Evolutionary conservation across 1,284 basidiomycete genomes (phyloP), one percentile per base, ranked within the genome.

Genomic region (Porodaedalea pini): DNA sequence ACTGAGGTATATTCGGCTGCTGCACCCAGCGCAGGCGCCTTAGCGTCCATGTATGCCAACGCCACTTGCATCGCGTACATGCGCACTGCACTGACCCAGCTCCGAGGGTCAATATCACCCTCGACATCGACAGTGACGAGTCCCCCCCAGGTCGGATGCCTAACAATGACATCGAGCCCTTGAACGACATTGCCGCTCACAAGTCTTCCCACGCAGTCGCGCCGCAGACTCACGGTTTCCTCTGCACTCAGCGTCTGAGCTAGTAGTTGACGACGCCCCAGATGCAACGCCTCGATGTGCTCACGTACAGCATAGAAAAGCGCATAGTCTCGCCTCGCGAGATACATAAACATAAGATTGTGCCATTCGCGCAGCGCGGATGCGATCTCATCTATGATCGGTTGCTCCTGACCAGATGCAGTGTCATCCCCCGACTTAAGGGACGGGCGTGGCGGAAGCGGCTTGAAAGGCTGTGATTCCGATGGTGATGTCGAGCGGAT

Each of bases 311-410:
- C 78, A 63, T 89, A 84, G 73, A 98, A 97, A 17, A 96, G 82
- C 41, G 82, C 82, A 75, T 99, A 99, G 67, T 98, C 91, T 57
- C 94, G 83, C 51, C 84, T 79, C 2, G 88, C 86, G 25, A 99
- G 86, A 71, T 98, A 95, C 56, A 88, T 86, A 67, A 94, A 95
- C 79, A 98, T 88, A 29, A 96, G 80, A 27, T 84, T 83, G 67
- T 94, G 90, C 94, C 95, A 98, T 80, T 98, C 96, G 36, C 95
- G 85, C 41, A 98, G 75, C 0, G 96, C 94, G 19, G 94, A 96
- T 0, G 96, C 92, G 64, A 99, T 97, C 74, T 99, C 96, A 72
- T 99, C 96, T 53, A 98, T 85, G 66, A 98, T 86, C 1, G 95
- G 96, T 68, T 97, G 94, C 10, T 73, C 76, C 25, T 80, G 77